These are phyloP conservation scores for Stephania cephalantha DNA, from an alignment of 164 flowering plant genomes.

Conservation along the genomic window DNA sequence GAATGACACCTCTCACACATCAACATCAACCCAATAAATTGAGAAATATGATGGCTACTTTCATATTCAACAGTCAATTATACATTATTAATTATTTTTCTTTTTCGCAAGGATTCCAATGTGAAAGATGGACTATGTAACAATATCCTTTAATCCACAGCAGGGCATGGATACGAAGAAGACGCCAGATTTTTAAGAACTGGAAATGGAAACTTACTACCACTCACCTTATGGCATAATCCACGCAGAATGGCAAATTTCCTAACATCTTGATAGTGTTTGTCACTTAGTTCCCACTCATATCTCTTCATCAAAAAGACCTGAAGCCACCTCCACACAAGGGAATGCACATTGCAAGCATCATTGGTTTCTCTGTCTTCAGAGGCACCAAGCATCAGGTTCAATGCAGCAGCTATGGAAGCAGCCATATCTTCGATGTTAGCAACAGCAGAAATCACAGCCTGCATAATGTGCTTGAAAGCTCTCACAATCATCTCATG, in stretches of 20 bases:
- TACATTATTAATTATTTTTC: neutral
- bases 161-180: neutral
- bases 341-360: constrained; percentile 41
- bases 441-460: constrained; percentile 72
- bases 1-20: neutral
- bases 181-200: neutral
- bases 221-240: constrained; percentile 81
- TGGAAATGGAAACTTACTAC: neutral
- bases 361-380: constrained; percentile 35
- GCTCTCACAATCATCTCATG: constrained; percentile 99
- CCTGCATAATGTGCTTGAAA: constrained; percentile 88
- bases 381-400: constrained; percentile 83
- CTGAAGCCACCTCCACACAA: constrained; percentile 86
- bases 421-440: constrained; percentile 52
- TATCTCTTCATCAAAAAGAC: constrained; percentile 74
- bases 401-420: constrained; percentile 75
- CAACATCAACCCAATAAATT: neutral
- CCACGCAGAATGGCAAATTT: constrained; percentile 89
- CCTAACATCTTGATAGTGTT: constrained; percentile 63
- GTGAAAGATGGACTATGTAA: neutral
- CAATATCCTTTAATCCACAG: neutral
- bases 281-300: constrained; percentile 72
- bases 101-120: neutral
- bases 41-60: neutral
- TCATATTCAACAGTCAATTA: neutral